Evolutionary conservation across 768 basidiomycete genomes (phyloP), one percentile per base, ranked within the genome.

Genomic region (Rhizopogon sp.): DNA sequence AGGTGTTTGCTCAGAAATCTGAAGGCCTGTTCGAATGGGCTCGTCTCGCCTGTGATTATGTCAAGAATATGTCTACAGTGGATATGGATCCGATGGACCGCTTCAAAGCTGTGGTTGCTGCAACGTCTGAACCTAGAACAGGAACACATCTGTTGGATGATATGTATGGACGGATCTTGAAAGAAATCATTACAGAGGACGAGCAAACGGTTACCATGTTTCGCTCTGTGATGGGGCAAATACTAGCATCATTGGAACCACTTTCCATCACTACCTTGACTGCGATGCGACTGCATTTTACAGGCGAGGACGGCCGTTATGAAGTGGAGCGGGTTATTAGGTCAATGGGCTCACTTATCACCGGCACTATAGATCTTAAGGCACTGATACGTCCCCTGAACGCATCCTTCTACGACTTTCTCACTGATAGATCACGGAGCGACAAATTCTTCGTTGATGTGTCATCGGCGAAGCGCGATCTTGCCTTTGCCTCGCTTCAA

Each of bases 381-480:
- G 44, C 22, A 2, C 54, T 56, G 1, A 50, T 65, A 42, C 55
- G 43, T 7, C 55, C 60, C 17, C 52, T 66, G n/a, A 66, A 69
- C 51, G 45, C 62, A 7, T 68, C 67, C 0, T 66, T 70, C 54
- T 46, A 43, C 14, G 69, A 70, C 25, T 70, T 63, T 49, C 59
- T 67, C 8, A 52, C 39, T 4, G 54, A 60, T 49, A 2, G 33
- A 33, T 20, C 39, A 11, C 57, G 63, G 10, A 60, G 62, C 29
- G 43, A 35, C 25, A 33, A 51, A 9, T 67, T 57, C 13, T 50
- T 39, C 28, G n/a, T 50, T 25, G 58, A 60, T 29, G 33, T 51
- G 22, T 52, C 47, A 13, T 16, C 10, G 11, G 25, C 7, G 5
- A 59, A 70, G 20, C 31, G 31, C 5, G 44, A 53, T 11, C 58